phyloP scores from a whole-genome alignment of 352 stramenopile genomes.

The Globisporangium yorkense region DNA sequence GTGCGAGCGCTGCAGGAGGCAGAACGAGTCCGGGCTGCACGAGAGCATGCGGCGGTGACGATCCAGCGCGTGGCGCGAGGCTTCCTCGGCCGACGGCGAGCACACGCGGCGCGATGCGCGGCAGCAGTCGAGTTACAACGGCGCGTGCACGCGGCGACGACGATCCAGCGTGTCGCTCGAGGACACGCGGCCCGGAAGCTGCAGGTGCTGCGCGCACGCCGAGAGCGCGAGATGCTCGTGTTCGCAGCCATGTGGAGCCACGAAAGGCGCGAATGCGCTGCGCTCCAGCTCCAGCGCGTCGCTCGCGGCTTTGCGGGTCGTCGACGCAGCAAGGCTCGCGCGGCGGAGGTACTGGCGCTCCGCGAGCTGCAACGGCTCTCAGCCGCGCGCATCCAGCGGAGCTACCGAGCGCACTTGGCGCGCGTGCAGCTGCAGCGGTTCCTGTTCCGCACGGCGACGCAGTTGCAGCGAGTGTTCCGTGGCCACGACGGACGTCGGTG shows the following conservation, averaged over 20 bases:
- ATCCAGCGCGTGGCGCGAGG: conserved; percentile 40
- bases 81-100: conserved; percentile 29
- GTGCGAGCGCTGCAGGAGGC: conserved; percentile 30
- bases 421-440: conserved; percentile 32
- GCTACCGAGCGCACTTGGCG: conserved; percentile 45
- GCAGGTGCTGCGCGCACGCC: conserved; percentile 3
- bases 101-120: conserved; percentile 12
- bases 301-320: conserved; percentile 39
- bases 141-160: conserved; percentile 17
- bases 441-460: conserved; percentile 28
- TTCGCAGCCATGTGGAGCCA: conserved; percentile 12
- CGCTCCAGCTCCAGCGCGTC: conserved; percentile 33
- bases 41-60: conserved; percentile 22
- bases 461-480: conserved; percentile 53
- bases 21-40: conserved; percentile 22
- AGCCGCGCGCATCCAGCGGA: conserved; percentile 39
- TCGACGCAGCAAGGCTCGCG: conserved; percentile 11
- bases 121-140: conserved; percentile 14
- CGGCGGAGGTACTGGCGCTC: conserved; percentile 16
- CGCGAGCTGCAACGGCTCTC: conserved; percentile 18
- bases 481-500: conserved; percentile 33
- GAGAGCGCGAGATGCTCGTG: conserved; percentile 13
- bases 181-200: conserved; percentile 19
- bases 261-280: conserved; percentile 12
- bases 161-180: conserved; percentile 38